Conservation (phyloP, 2,329 filamentous ascomycete species). For the Hypoxylon sp. region DNA sequence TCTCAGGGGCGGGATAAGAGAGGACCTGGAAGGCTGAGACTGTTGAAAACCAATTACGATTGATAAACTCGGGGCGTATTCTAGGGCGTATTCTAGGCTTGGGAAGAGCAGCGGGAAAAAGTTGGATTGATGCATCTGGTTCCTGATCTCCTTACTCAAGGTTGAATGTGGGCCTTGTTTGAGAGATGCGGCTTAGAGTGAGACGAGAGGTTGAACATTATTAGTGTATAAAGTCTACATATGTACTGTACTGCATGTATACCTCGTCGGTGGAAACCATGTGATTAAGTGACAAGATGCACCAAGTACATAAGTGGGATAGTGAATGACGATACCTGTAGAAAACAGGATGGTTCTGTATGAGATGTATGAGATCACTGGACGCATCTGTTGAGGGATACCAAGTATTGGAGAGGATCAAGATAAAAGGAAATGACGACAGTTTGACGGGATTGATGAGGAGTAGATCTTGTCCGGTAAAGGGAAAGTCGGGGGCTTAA, state of each 20-base stretch:
- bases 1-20: conserved; percentile 17
- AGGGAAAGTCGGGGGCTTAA: conserved; percentile 24
- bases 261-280: too few relatives aligned
- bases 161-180: conserved; percentile 32
- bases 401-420: conserved; percentile 15
- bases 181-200: conserved; percentile 22
- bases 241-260: too few relatives aligned
- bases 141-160: conserved; percentile 31
- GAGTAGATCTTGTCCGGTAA: conserved; percentile 28
- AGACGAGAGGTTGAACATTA: conserved; percentile 26
- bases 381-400: conserved; percentile 2
- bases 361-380: conserved; percentile 27
- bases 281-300: conserved; percentile 1
- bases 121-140: conserved; percentile 25
- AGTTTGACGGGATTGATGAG: conserved; percentile 36
- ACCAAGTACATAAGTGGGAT: conserved; percentile 1
- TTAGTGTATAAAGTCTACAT: background rate
- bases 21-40: conserved; percentile 28
- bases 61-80: conserved; percentile 11
- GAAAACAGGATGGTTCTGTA: conserved; percentile 8
- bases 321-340: conserved; percentile 9
- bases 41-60: conserved; percentile 34
- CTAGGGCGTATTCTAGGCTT: conserved; percentile 28
- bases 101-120: conserved; percentile 22
- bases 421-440: conserved; percentile 42